Evolutionary conservation across 2,329 filamentous ascomycete genomes (phyloP), one percentile per base, ranked within the genome.

Genomic region (Colletotrichum sp.): DNA sequence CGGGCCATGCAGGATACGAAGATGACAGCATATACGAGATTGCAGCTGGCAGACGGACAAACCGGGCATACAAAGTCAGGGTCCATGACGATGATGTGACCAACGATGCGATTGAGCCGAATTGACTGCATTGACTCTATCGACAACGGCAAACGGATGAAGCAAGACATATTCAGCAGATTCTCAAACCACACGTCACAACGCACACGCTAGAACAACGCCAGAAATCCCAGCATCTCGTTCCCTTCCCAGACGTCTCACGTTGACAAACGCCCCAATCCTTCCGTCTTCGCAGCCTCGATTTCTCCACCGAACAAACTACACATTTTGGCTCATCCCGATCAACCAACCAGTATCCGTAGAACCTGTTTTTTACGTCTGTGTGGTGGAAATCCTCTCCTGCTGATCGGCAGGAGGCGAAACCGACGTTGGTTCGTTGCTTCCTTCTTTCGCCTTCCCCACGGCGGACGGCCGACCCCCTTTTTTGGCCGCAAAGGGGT

Each of bases 271-370:
- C n/a, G 44, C 28, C 36, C 36, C 18, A 49, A 49, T 49, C 39
- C 39, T 12, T n/a, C 9, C 39, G 18, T 13, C 36, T 9, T 55
- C 28, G 28, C 52, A 59, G 44, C 32, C 36, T 72, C n/a, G 28
- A 52, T 52, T 75, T 65, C 72, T 67, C 72, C 69, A 67, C 72
- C 24, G 72, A 72, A 52, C 52, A 75, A 55, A 32, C 62, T 55
- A 64, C 67, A n/a, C 26, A 26, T 62, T 57, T 75, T 72, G 52
- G 36, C 69, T 72, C 72, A 67, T 34, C 36, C 18, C 18, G 65
- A 68, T 68, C 65, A 32, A 24, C 65, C 13, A 68, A 49, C 39
- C 39, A 6, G 18, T 39, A 39, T 16, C 36, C 36, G 28, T 49
- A 18, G 10, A 57, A 57, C 62, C 32, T 21, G 18, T 30, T 52